Base-by-base conservation (phyloP, 2,329 filamentous ascomycete genomes). In the Hymenoscyphus scutula region DNA sequence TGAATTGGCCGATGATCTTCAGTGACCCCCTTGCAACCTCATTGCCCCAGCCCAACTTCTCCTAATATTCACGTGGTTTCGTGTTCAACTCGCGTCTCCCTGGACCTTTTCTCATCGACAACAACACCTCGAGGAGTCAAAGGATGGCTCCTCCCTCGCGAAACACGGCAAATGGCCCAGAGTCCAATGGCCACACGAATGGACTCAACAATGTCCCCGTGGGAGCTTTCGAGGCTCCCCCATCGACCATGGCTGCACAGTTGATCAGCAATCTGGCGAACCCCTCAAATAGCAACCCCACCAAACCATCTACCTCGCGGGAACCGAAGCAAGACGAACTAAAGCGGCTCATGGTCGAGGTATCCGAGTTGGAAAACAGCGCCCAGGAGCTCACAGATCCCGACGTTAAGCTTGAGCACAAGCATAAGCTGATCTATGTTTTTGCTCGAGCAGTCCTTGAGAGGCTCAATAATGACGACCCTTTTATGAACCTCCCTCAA, bases 191-290 rank as follows among this genome's bases (percentile, higher is more conserved):
- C 38, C 41, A 60, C 15, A 38, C 55, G n/a, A 64, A 67, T 65
- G 67, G 66, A 27, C 62, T 58, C 38, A 25, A 51, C 8, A 23
- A 19, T 11, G 41, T 19, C n/a, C n/a, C n/a, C 25, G 10, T 48
- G n/a, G 45, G 45, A 11, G 61, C 30, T 15, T 66, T 67, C 27
- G 65, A 73, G 29, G 56, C 79, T 60, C 86, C 87, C 45, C 89
- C 92, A 13, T 97, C 93, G 17, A 96, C 92, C 10, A 82, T 97
- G 71, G 92, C 93, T 59, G 91, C 91, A 13, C 91, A 96, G 75
- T 87, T 97, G 62, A 91, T 95, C 67, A 88, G 91, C 73, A 91
- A 91, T 74, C 87, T 92, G 65, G 86, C 89, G 53, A 81, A 83
- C 58, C 45, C 45, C 11, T 23, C 45, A 11, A 51, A 51, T 51